Evolutionary conservation across 1,284 basidiomycete genomes (phyloP).

Genomic region (Sanguinoderma infundibulare): DNA sequence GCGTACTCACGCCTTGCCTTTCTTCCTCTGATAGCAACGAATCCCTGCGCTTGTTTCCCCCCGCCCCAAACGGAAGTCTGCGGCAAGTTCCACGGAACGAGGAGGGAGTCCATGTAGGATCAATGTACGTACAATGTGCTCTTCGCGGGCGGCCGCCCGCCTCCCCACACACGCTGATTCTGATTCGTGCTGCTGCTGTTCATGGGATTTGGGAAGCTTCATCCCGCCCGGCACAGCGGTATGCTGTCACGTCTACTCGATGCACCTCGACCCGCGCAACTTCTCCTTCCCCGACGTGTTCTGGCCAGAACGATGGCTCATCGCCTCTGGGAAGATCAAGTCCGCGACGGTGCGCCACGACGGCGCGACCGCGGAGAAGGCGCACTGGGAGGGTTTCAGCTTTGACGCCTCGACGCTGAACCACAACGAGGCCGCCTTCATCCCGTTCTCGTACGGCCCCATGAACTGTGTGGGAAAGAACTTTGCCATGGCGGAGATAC

Average conservation of each 20-base stretch:
- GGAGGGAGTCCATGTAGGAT: constrained; percentile 22
- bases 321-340: constrained; percentile 2
- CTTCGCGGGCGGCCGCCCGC: too few species aligned
- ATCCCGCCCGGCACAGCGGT: constrained; percentile 31
- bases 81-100: constrained; percentile 39
- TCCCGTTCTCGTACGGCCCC: constrained; percentile 34
- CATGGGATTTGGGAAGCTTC: constrained; percentile 11
- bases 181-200: neutral
- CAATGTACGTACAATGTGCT: constrained; percentile 11
- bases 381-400: neutral
- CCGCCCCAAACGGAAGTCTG: constrained; percentile 54
- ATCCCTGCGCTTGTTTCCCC: constrained; percentile 53
- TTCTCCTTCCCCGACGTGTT: constrained; percentile 32
- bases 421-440: constrained; percentile 29
- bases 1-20: too few species aligned
- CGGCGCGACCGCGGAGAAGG: neutral
- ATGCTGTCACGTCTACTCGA: constrained; percentile 26
- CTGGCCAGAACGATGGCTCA: constrained; percentile 36
- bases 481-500: constrained; percentile 29
- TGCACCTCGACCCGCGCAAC: constrained; percentile 35
- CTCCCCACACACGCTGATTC: neutral
- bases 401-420: constrained; percentile 5
- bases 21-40: constrained; percentile 59
- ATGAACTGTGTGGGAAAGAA: constrained; percentile 36
- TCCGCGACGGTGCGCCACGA: neutral